These are phyloP conservation scores for Colletotrichum spaethianum DNA, from an alignment of 2,329 filamentous ascomycete genomes.

Conservation along the genomic window DNA sequence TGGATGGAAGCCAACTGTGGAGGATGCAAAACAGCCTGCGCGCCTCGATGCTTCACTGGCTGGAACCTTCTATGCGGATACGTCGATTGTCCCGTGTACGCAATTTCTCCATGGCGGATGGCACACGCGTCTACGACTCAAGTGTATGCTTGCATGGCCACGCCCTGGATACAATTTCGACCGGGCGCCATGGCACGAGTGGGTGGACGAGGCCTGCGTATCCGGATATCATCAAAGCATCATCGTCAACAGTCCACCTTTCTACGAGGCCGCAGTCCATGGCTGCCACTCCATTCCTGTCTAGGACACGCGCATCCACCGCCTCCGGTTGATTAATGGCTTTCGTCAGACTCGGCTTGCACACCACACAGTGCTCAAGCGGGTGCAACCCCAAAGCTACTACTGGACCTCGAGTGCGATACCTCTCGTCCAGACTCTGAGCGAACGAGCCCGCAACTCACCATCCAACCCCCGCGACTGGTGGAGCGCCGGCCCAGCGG, in stretches of 20 bases:
- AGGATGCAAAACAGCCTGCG: constrained; percentile 10
- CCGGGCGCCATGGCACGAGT: constrained; percentile 20
- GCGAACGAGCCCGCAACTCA: background rate
- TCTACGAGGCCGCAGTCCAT: background rate
- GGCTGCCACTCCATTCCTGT: constrained; percentile 24
- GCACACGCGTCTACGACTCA: constrained; percentile 23
- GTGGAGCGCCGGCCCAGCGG: background rate
- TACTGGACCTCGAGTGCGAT: background rate
- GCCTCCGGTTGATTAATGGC: constrained; percentile 11
- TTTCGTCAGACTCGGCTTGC: constrained; percentile 21
- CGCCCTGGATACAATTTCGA: constrained; percentile 11
- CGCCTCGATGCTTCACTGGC: constrained; percentile 2
- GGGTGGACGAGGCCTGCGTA: constrained; percentile 10
- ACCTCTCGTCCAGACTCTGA: background rate
- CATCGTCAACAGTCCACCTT: constrained; percentile 19
- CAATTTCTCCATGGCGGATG: constrained; percentile 4
- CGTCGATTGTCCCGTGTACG: constrained; percentile 2
- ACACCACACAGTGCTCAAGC: constrained; percentile 2
- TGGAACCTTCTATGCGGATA: constrained; percentile 15
- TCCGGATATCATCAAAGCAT: constrained; percentile 21
- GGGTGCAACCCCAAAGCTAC: constrained; percentile 21
- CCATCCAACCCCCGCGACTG: background rate
- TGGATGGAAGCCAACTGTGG: constrained; percentile 15
- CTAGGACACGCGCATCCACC: constrained; percentile 21
- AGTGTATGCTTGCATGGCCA: constrained; percentile 24